phyloP scores from a whole-genome alignment of 805 yeast genomes.

The Ascoidea asiatica region DNA sequence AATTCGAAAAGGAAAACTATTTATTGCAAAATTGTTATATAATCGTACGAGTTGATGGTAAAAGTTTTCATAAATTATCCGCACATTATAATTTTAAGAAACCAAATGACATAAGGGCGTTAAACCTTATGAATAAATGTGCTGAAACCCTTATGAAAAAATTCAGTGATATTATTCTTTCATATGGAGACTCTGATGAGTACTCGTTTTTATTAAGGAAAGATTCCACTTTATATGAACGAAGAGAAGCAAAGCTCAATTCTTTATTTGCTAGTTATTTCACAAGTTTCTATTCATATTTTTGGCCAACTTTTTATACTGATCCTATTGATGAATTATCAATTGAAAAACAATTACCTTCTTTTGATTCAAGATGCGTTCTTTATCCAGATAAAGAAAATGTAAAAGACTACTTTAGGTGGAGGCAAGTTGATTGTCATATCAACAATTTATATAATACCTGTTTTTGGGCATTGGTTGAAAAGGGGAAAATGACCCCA shows the following conservation, averaged over 20 bases:
- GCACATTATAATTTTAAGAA: conserved; percentile 60
- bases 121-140: conserved; percentile 68
- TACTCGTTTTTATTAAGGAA: conserved; percentile 67
- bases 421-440: conserved; percentile 97
- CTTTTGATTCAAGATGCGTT: conserved; percentile 87
- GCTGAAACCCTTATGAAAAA: conserved; percentile 52
- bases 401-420: conserved; percentile 71
- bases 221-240: conserved; percentile 57
- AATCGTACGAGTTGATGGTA: conserved; percentile 81
- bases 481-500: conserved; percentile 53
- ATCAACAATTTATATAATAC: conserved; percentile 92
- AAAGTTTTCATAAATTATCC: conserved; percentile 85
- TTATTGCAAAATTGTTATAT: conserved; percentile 73
- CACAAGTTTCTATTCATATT: conserved; percentile 57
- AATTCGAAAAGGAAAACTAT: conserved; percentile 60
- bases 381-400: conserved; percentile 52
- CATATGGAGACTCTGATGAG: conserved; percentile 95
- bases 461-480: conserved; percentile 76
- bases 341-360: conserved; percentile 43
- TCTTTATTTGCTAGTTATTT: conserved; percentile 74
- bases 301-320: conserved; percentile 53
- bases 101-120: conserved; percentile 76
- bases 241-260: conserved; percentile 69
- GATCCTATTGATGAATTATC: conserved; percentile 26
- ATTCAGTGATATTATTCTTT: conserved; percentile 62